A percentile compares a stretch with the other conserved stretches of the same genome.
Evolutionary conservation across 805 yeast species (phyloP).

Genomic region (Wickerhamiella bombiphila): DNA sequence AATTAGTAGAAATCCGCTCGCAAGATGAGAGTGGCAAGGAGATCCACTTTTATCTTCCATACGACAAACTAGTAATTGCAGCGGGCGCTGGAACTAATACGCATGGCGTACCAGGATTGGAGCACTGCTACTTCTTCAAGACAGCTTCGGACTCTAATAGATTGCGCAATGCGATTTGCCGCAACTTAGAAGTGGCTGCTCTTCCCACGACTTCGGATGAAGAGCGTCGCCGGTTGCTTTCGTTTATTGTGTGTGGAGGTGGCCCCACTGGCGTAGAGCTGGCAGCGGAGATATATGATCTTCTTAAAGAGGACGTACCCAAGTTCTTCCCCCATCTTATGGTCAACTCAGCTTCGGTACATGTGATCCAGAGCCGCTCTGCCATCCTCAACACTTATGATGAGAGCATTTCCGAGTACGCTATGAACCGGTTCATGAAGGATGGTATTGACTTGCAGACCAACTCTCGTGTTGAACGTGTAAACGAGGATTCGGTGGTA

Average conservation of each 20-base stretch:
- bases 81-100: conserved; percentile 57
- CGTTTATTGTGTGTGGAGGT: conserved; percentile 59
- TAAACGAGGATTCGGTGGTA: conserved; percentile 40
- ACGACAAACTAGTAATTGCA: conserved; percentile 53
- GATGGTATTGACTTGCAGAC: conserved; percentile 50
- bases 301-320: conserved; percentile 49
- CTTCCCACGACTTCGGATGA: conserved; percentile 50
- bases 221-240: conserved; percentile 44
- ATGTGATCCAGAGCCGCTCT: conserved; percentile 53
- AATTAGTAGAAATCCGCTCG: conserved; percentile 41
- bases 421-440: conserved; percentile 46
- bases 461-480: conserved; percentile 47
- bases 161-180: conserved; percentile 40
- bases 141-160: conserved; percentile 51
- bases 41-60: conserved; percentile 45
- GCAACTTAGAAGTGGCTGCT: conserved; percentile 45
- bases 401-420: conserved; percentile 47
- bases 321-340: conserved; percentile 43
- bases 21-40: conserved; percentile 27
- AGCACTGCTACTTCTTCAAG: conserved; percentile 45
- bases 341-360: conserved; percentile 50
- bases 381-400: conserved; percentile 57
- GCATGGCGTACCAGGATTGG: conserved; percentile 57
- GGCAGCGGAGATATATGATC: conserved; percentile 56
- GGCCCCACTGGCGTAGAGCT: conserved; percentile 66